Percentiles rank a stretch among this genome's conserved stretches.
Evolutionary conservation across 164 flowering plant genomes (phyloP).

Genomic region (Stephania cephalantha): DNA sequence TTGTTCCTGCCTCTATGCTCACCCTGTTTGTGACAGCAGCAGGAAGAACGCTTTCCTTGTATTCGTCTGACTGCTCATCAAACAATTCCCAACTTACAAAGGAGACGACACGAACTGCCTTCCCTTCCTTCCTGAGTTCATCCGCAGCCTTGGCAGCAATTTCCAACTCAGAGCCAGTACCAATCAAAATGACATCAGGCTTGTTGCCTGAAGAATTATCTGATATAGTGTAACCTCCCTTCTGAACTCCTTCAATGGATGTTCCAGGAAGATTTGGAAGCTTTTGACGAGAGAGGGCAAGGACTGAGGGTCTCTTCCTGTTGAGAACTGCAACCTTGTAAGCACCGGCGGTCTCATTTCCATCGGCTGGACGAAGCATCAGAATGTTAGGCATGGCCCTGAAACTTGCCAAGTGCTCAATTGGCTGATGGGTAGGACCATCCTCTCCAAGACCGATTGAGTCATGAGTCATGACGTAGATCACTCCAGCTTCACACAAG

Average conservation of each 20-base stretch:
- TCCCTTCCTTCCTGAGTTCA: constrained; percentile 84
- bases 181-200: constrained; percentile 87
- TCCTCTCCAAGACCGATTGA: constrained; percentile 99
- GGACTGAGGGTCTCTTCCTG: constrained; percentile 83
- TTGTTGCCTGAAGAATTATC: constrained; percentile 80
- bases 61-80: constrained; percentile 78
- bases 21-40: constrained; percentile 73
- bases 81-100: constrained; percentile 87
- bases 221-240: constrained; percentile 84
- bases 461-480: constrained; percentile 98
- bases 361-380: constrained; percentile 98
- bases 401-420: constrained; percentile 97
- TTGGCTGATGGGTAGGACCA: constrained; percentile 99
- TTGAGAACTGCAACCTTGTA: constrained; percentile 79
- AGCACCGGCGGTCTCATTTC: constrained; percentile 93
- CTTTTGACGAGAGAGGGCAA: constrained; percentile 92
- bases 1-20: constrained; percentile 90
- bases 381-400: constrained; percentile 96
- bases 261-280: constrained; percentile 81
- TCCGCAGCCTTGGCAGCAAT: constrained; percentile 82
- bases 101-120: constrained; percentile 83
- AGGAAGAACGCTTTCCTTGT: constrained; percentile 94
- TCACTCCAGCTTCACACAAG: constrained; percentile 70
- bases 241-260: constrained; percentile 79
- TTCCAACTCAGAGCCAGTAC: constrained; percentile 94